Base-by-base conservation (phyloP, 108 stramenopile genomes). In the Nitzschia sp. region DNA sequence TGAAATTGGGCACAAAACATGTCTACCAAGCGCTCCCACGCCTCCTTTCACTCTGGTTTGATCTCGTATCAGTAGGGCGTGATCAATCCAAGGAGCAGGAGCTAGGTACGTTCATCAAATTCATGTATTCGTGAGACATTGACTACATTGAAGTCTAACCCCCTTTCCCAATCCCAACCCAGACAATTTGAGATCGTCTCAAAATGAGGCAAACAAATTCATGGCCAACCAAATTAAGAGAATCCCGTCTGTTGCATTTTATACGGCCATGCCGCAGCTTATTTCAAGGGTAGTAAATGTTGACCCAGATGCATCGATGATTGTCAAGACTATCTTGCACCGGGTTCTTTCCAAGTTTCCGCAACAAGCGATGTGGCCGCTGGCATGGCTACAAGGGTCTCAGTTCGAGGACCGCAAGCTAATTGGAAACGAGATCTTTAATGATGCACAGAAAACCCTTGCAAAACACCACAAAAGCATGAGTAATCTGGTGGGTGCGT, bases 21-120 rank as follows among this genome's bases (percentile, higher is more conserved):
- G 86, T 93, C 38, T 93, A 85, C 62, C 88, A 93, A 57, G 92
- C 93, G 5, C 84, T 96, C 3, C 93, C 96, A 11, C 83, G 96
- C 2, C 62, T 96, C 59, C 69, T 96, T 29, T 86, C 96, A 2
- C 76, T 95, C 46, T 96, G 92, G 92, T 91, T 95, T 60, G 91
- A 93, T 54, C 90, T 91, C 63, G 89, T 85, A 27, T 79, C 85
- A 9, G 54, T 88, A 24, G 65, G 26, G 34, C 35, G 27, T 1
- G 57, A 59, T 9, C 26, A 29, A 3, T 5, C 57, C 25, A 53
- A n/a, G 1, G 21, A 51, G 25, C 47, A 59, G 6, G 70, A 46
- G n/a, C 8, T 42, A 61, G 8, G 34, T 71, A 0, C 42, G 70
- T 71, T 45, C 61, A 60, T 51, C 4, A 9, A 51, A 51, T 67